phyloP scores from a whole-genome alignment of 257 asterid species.

The Ehretia macrophylla region DNA sequence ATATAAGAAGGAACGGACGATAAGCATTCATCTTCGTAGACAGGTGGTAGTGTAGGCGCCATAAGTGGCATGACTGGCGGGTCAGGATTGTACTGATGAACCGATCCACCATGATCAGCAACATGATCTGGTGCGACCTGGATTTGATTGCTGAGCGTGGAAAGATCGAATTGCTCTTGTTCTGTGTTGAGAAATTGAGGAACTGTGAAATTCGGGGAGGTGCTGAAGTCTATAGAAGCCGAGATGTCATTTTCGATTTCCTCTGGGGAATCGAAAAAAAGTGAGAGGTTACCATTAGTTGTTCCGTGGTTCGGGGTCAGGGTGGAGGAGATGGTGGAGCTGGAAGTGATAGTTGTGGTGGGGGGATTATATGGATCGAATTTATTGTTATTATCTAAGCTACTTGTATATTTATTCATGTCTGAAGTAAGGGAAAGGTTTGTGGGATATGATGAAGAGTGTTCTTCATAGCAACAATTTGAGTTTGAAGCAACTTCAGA shows the following conservation, averaged over 20 bases:
- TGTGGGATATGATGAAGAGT: slow-evolving; percentile 41
- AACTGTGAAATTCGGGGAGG: slow-evolving; percentile 35
- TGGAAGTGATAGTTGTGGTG: slow-evolving; percentile 14
- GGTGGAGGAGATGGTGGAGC: slow-evolving; percentile 15
- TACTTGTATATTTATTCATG: slow-evolving; percentile 24
- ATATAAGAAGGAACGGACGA: slow-evolving; percentile 23
- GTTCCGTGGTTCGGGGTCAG: slow-evolving; percentile 7
- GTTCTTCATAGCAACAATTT: slow-evolving; percentile 60
- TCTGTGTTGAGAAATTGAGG: slow-evolving; percentile 39
- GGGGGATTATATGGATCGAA: slow-evolving; percentile 8
- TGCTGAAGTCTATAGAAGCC: slow-evolving; percentile 69
- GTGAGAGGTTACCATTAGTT: slow-evolving; percentile 18
- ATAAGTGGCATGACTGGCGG: slow-evolving; percentile 24
- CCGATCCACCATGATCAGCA: slow-evolving; percentile 15
- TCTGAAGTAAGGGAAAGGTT: slow-evolving; percentile 36
- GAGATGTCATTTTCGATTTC: slow-evolving; percentile 70
- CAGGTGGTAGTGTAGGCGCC: slow-evolving; percentile 36
- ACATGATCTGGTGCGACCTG: slow-evolving; percentile 18
- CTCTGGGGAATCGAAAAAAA: slow-evolving; percentile 37
- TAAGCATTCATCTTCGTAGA: slow-evolving; percentile 44
- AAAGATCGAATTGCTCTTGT: slow-evolving; percentile 37
- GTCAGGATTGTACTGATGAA: not conserved
- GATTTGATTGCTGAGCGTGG: slow-evolving; percentile 24
- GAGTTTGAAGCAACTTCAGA: slow-evolving; percentile 75
- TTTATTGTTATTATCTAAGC: slow-evolving; percentile 3